Evolutionary conservation across 495 filamentous ascomycete genomes (phyloP).

Genomic region (Geopyxis carbonaria): DNA sequence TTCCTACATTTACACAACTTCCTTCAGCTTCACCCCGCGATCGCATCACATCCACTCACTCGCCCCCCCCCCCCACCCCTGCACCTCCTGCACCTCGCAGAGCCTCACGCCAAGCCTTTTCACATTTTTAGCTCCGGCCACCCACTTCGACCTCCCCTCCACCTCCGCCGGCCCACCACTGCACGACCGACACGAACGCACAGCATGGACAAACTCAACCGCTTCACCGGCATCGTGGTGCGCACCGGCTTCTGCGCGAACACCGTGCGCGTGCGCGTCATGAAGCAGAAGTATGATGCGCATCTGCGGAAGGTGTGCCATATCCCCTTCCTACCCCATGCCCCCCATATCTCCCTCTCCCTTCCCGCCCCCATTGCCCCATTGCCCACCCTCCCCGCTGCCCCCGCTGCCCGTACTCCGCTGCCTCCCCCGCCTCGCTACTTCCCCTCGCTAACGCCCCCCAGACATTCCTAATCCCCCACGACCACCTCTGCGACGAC

Average conservation of each 20-base stretch:
- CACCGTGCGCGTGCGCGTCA: constrained; percentile 4
- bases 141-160: too few relatives aligned
- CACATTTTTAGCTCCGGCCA: too few relatives aligned
- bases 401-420: not conserved
- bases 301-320: constrained; percentile 3
- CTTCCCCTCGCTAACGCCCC: not conserved
- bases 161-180: too few relatives aligned
- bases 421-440: not conserved
- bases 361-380: not conserved
- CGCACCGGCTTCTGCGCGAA: not conserved
- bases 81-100: too few relatives aligned
- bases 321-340: not conserved
- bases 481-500: constrained; percentile 6
- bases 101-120: too few relatives aligned
- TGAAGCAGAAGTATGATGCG: constrained; percentile 1
- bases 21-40: too few relatives aligned
- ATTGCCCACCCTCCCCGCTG: not conserved
- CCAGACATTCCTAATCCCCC: not conserved
- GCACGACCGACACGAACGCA: too few relatives aligned
- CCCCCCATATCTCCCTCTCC: not conserved
- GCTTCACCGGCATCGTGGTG: constrained; percentile 4
- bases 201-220: too few relatives aligned
- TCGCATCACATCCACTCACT: too few relatives aligned
- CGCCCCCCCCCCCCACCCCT: too few relatives aligned
- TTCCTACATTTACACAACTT: too few relatives aligned